Base-by-base conservation (phyloP, 2,329 filamentous ascomycete species). In the Blumeriella jaapii region DNA sequence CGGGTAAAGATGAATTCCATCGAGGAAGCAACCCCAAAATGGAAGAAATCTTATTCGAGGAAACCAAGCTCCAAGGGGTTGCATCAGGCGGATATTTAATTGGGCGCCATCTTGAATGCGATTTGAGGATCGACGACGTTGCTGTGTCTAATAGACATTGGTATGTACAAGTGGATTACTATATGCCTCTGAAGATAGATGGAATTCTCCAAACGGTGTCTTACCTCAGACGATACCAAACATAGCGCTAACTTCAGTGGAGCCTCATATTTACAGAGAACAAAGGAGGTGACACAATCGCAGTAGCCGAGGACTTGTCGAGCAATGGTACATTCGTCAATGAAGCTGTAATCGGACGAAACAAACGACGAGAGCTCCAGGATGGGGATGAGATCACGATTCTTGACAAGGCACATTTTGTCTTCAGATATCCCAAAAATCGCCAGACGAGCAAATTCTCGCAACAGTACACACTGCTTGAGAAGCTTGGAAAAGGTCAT, bases 261-360 rank as follows among this genome's bases (percentile, higher is more conserved):
- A n/a, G 78, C 45, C 61, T 83, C 6, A 47, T 84, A 2, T 83
- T 82, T 51, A 67, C 62, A 14, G 69, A 75, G 52, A 72, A 72
- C 42, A 71, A 71, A 46, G 68, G 64, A 7, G 59, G 62, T 11
- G 65, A 72, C 57, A 70, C 66, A 46, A 68, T 74, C 26, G 89
- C 85, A 6, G 71, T 96, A 9, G 60, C 98, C 4, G 87, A 98
- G 57, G 91, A 98, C 57, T 63, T 96, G 13, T 98, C 91, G 5
- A 91, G 78, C 55, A 98, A 98, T 55, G 91, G 91, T 32, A 98
- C 93, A 0, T 98, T 87, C 55, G 80, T 98, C 50, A 96, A 96
- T 53, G 86, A 95, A 50, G 80, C 78, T 11, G 70, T 93, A 18
- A 74, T 98, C 15, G 91, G 91, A 15, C 79, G 89, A 33, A 98